These are phyloP conservation scores for Albatrellus ellisii DNA, from an alignment of 768 basidiomycete species.

Conservation along the genomic window DNA sequence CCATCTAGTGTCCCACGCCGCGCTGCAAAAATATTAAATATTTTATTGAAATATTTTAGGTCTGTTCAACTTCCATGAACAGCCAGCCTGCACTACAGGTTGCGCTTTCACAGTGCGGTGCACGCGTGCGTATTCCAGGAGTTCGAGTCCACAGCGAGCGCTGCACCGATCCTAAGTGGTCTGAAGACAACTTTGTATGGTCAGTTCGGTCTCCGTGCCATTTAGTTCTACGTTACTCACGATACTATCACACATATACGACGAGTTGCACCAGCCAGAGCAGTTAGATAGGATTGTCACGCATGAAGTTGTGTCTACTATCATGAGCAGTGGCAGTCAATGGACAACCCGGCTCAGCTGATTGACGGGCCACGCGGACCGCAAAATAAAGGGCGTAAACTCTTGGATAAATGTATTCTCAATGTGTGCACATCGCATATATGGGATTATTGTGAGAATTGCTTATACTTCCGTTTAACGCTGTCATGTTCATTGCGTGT, in stretches of 20 bases:
- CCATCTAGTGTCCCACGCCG: too few species aligned
- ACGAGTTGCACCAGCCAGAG: slow-evolving; percentile 50
- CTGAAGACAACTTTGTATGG: slow-evolving; percentile 51
- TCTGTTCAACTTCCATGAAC: background rate
- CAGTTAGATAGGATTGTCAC: slow-evolving; percentile 43
- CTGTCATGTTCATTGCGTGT: too few species aligned
- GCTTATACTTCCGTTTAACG: too few species aligned
- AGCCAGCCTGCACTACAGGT: background rate
- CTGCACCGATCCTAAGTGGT: slow-evolving; percentile 27
- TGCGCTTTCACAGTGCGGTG: slow-evolving; percentile 29
- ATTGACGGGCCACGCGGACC: too few species aligned
- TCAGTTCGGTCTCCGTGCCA: slow-evolving; percentile 16
- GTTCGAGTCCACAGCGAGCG: slow-evolving; percentile 19
- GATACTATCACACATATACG: slow-evolving; percentile 28
- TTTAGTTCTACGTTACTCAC: too few species aligned
- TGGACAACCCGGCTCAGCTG: slow-evolving; percentile 44
- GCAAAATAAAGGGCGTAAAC: too few species aligned
- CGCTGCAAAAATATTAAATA: too few species aligned
- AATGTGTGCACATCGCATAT: too few species aligned
- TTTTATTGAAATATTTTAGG: too few species aligned
- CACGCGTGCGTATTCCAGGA: slow-evolving; percentile 32
- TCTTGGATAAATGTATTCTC: too few species aligned
- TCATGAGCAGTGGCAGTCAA: slow-evolving; percentile 28
- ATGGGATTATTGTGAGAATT: too few species aligned
- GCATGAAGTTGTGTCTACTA: slow-evolving; percentile 32